Evolutionary conservation across 1,284 basidiomycete species (phyloP).

Genomic region (Papiliotrema nemorosa): DNA sequence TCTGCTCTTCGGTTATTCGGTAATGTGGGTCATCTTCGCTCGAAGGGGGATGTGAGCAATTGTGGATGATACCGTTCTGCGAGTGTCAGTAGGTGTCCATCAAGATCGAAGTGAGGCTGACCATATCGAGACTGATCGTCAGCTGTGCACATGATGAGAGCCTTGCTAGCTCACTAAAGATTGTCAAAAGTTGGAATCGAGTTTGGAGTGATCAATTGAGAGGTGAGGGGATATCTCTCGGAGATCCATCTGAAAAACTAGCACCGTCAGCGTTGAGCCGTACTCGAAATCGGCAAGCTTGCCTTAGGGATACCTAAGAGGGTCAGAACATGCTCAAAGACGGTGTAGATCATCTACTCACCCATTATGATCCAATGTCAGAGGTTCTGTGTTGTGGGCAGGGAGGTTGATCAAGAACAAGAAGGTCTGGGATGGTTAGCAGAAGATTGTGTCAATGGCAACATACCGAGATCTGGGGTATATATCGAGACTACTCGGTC

Average conservation of each 20-base stretch:
- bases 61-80: conserved; percentile 97
- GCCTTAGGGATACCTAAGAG: conserved; percentile 39
- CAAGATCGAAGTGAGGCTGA: not conserved
- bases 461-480: too few species aligned
- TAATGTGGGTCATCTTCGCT: conserved; percentile 89
- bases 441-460: too few species aligned
- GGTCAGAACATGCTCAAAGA: not conserved
- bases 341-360: not conserved
- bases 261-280: conserved; percentile 1
- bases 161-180: conserved; percentile 46
- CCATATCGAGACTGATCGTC: conserved; percentile 36
- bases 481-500: too few species aligned
- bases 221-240: conserved; percentile 96
- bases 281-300: not conserved
- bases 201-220: conserved; percentile 96
- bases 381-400: too few species aligned
- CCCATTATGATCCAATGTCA: too few species aligned
- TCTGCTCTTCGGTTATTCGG: conserved; percentile 91
- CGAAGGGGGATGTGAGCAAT: conserved; percentile 61
- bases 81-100: conserved; percentile 52
- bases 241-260: conserved; percentile 60
- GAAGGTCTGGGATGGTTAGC: too few species aligned
- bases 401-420: too few species aligned
- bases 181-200: conserved; percentile 53
- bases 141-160: not conserved